Evolutionary conservation across 2,329 filamentous ascomycete species (phyloP), one percentile per base, ranked within the genome.

Genomic region (Scleromitrula shiraiana): DNA sequence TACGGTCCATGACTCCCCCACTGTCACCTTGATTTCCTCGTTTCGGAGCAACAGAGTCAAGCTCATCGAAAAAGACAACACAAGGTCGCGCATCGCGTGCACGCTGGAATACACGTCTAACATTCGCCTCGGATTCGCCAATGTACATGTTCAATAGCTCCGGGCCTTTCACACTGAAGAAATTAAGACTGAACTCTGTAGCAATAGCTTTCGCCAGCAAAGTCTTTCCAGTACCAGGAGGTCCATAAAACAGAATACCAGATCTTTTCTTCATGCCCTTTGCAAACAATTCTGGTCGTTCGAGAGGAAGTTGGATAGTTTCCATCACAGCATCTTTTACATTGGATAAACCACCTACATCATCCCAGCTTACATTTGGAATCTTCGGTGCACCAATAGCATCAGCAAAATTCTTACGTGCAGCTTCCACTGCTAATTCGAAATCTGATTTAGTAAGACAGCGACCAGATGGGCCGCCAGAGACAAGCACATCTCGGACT

Each of bases 181-280:
- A 95, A 64, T 95, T 95, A 64, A 95, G 78, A 53, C 85, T 91
- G 69, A 94, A 95, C 64, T 95, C 89, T 0, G 89, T 95, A 0
- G 89, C 89, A 57, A 95, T 95, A 24, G 89, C 89, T 69, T 95
- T 95, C 42, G 89, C 89, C 41, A 95, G 75, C n/a, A 95, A 70
- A 1, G 89, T 95, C 70, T 95, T 95, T 59, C 89, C 89, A 1
- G 89, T 95, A 53, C 89, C 89, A 0, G 89, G 89, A 1, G 89
- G 89, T 0, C 89, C 89, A 61, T 95, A 95, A 68, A 95, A 95
- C 20, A 95, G 68, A 56, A 95, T 95, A 58, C 89, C 89, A 19
- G 88, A 95, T 35, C 91, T 83, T 71, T 97, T 97, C 76, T 96
- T 96, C 85, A 97, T 93, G 41, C 91, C 93, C 71, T 91, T 94